These are phyloP conservation scores for Russula olivacea DNA, from an alignment of 768 basidiomycete species.

Conservation along the genomic window DNA sequence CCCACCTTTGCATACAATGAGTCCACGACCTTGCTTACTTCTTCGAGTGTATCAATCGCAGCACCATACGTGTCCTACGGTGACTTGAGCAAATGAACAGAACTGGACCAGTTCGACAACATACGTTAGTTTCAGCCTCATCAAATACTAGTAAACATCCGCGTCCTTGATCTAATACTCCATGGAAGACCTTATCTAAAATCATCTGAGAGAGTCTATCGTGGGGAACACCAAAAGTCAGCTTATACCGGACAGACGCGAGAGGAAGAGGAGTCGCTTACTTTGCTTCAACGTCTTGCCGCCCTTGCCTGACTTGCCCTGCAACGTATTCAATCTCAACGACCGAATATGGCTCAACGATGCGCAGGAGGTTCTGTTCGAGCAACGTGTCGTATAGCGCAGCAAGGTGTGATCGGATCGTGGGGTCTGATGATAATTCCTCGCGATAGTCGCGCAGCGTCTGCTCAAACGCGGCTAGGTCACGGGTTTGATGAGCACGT, in stretches of 20 bases:
- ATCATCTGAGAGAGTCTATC: conserved; percentile 95
- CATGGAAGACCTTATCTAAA: conserved; percentile 87
- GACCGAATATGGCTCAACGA: conserved; percentile 92
- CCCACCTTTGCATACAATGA: conserved; percentile 80
- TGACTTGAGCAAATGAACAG: neutral
- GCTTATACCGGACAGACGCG: neutral
- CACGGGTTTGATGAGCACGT: conserved; percentile 86
- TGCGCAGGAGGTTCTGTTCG: conserved; percentile 90
- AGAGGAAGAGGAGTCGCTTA: conserved; percentile 37
- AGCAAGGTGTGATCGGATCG: conserved; percentile 91
- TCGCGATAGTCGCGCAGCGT: conserved; percentile 81
- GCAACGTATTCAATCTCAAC: conserved; percentile 92
- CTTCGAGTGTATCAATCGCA: conserved; percentile 82
- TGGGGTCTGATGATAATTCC: conserved; percentile 91
- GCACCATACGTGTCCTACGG: conserved; percentile 78
- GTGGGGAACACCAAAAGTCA: neutral
- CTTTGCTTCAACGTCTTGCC: conserved; percentile 90
- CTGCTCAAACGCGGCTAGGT: conserved; percentile 84
- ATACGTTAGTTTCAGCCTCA: conserved; percentile 74
- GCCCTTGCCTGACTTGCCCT: conserved; percentile 75
- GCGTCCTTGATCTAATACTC: conserved; percentile 93
- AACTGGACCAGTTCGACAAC: conserved; percentile 32
- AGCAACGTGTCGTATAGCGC: conserved; percentile 93
- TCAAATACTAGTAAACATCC: conserved; percentile 92
- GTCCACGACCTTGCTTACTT: conserved; percentile 92